Evolutionary conservation across 345 rosid species (phyloP), one percentile per base, ranked within the genome.

Genomic region (Triadica sebifera): DNA sequence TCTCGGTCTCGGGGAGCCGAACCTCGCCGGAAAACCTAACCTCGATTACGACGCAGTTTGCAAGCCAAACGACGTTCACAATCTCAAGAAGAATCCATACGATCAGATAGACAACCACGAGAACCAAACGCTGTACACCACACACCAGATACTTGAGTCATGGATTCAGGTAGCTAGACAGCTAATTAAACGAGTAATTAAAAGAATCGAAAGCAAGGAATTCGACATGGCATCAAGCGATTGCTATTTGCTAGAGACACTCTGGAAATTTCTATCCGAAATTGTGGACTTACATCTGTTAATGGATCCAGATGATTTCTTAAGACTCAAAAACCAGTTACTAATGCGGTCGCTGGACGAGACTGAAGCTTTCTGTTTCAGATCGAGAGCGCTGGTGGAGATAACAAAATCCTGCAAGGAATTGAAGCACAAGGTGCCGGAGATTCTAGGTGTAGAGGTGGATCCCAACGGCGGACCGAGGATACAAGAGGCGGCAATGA

Each of bases 391-490:
- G 39, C 81, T 95, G 24, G 91, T 90, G 51, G 92, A 87, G 70
- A 80, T 93, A 45, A 88, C 87, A 69, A 85, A 71, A 70, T 63
- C 52, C 74, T 87, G 91, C 57, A 87, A 87, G 65, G 97, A 91
- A 46, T 75, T 95, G 67, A 89, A 87, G 75, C 93, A 95, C 60
- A 87, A 78, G 50, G 94, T 95, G 0, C 99, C 99, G 52, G 75
- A 8, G 56, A 82, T 95, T 12, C 63, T 93, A 6, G 93, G 76
- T 2, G 99, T 91, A 43, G 96, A 88, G 86, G 99, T 86, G 52
- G 99, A 95, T 72, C 99, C 98, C 0, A 87, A 72, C 17, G 99
- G 99, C 12, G 98, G 98, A 65, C 96, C 99, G 46, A 87, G 92
- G 78, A 72, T 95, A 13, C 97, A 93, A 43, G 97, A 93, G 57